Base-by-base conservation (phyloP, 2,329 filamentous ascomycete species). In the Magnaporthiopsis rhizophila region DNA sequence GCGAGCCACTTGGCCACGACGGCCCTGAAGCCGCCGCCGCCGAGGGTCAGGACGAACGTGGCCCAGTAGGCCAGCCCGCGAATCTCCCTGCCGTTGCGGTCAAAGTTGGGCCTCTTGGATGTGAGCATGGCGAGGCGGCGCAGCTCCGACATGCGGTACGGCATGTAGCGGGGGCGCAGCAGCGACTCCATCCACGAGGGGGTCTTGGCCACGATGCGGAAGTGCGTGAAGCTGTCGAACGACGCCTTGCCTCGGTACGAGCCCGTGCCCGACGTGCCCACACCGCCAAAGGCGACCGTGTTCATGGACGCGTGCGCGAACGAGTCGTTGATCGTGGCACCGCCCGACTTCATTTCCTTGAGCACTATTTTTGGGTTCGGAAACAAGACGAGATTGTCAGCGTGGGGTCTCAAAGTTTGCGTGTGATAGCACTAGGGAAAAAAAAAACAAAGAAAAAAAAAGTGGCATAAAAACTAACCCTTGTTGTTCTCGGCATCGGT, bases 211-310 rank as follows among this genome's bases (percentile, higher is more conserved):
- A 90, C 76, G 62, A 75, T 78, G 65, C 81, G 80, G 45, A 68
- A 67, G 74, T 90, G 88, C 1, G 85, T 85, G 72, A 89, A 90
- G 68, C 78, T 78, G 69, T 91, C 87, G 75, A 90, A 91, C 2
- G 82, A 85, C n/a, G 89, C 82, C 71, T 87, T 86, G 66, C 92
- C 92, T 69, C 90, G 86, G 79, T 96, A 96, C 36, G 85, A 79
- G 66, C 92, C 92, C 66, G 83, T 83, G 64, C 92, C 92, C 59
- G 88, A 91, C 69, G 89, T 84, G 68, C 92, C 92, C 9, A 96
- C 89, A 70, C 92, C 92, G 68, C 92, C 92, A 73, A 96, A 96
- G 53, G 89, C 81, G 2, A 95, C 79, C 2, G 87, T 90, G 38
- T 85, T 83, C 67, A 95, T 83, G 28, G 83, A 82, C 65, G 83